These are phyloP conservation scores for Kluyveromyces lactis DNA, from an alignment of 805 yeast species.

Conservation along the genomic window DNA sequence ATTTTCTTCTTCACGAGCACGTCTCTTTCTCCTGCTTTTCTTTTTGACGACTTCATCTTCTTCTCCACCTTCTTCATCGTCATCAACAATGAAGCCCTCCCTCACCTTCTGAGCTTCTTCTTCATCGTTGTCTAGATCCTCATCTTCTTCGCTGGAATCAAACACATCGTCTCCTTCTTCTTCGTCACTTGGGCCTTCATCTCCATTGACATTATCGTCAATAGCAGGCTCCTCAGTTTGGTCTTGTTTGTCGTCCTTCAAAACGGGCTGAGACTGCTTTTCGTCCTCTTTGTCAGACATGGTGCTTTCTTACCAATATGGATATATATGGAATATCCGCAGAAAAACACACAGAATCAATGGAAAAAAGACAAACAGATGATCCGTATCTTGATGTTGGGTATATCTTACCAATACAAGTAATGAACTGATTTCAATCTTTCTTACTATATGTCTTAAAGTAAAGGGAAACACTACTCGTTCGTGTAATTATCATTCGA, in stretches of 20 bases:
- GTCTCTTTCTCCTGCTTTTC: conserved; percentile 35
- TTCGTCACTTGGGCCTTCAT: conserved; percentile 31
- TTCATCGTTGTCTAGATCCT: conserved; percentile 77
- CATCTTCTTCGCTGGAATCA: conserved; percentile 87
- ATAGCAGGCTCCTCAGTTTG: conserved; percentile 17
- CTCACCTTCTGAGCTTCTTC: conserved; percentile 78
- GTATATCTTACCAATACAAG: too few relatives aligned
- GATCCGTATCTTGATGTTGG: too few relatives aligned
- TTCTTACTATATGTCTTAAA: too few relatives aligned
- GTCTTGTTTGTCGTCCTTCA: background rate
- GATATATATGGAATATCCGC: too few relatives aligned
- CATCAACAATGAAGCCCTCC: conserved; percentile 92
- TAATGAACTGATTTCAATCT: too few relatives aligned
- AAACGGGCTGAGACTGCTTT: background rate
- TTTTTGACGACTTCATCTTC: conserved; percentile 29
- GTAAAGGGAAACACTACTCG: too few relatives aligned
- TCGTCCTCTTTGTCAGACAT: conserved; percentile 4
- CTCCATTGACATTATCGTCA: conserved; percentile 35
- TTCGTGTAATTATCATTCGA: too few relatives aligned
- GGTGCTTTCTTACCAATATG: background rate
- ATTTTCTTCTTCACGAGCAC: conserved; percentile 40
- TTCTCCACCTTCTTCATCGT: conserved; percentile 68
- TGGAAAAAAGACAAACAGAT: too few relatives aligned
- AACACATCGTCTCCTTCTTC: conserved; percentile 42
- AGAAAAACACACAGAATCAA: too few relatives aligned